Evolutionary conservation across 768 basidiomycete genomes (phyloP).

Genomic region (Serendipita sp.): DNA sequence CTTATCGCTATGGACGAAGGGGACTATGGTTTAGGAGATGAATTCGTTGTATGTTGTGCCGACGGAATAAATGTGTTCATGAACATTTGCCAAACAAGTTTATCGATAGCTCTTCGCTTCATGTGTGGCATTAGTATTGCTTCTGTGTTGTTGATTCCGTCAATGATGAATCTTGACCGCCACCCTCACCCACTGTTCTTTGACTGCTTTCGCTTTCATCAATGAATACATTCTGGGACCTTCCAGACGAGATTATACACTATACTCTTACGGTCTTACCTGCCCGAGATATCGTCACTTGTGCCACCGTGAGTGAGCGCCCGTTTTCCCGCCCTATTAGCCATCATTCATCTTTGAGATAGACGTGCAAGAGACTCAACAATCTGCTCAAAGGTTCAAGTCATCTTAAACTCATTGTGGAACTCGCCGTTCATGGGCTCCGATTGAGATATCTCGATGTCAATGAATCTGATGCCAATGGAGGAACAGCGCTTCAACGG

Average conservation of each 20-base stretch:
- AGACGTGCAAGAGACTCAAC: not conserved
- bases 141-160: too few species aligned
- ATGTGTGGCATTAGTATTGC: too few species aligned
- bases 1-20: too few species aligned
- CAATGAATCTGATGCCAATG: not conserved
- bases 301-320: not conserved
- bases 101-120: too few species aligned
- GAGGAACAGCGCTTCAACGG: not conserved
- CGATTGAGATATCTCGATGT: not conserved
- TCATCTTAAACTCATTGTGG: not conserved
- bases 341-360: not conserved
- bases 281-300: not conserved
- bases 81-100: too few species aligned
- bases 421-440: not conserved
- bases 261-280: not conserved
- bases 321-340: not conserved
- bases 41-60: too few species aligned
- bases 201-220: too few species aligned
- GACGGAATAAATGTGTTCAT: too few species aligned
- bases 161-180: too few species aligned
- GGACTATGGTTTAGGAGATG: too few species aligned
- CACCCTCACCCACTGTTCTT: too few species aligned
- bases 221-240: not conserved
- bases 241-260: not conserved
- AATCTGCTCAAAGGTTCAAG: not conserved